These are phyloP conservation scores for Primulina huaijiensis DNA, from an alignment of 257 asterid species.

Conservation along the genomic window DNA sequence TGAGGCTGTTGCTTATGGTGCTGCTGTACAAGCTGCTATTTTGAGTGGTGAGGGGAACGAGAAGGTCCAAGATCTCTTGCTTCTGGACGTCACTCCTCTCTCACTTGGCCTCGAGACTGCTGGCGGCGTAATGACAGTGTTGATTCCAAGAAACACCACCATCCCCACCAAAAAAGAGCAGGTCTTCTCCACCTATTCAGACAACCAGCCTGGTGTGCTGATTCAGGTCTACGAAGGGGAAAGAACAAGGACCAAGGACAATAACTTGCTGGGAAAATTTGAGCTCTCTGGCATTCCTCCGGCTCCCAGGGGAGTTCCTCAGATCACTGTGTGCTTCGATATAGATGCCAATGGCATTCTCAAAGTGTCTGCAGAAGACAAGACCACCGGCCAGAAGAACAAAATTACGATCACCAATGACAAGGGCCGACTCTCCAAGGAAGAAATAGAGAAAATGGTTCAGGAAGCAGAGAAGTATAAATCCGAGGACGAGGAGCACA, in stretches of 20 bases:
- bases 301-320: conserved; percentile 84
- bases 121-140: conserved; percentile 87
- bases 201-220: conserved; percentile 84
- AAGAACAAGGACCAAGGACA: conserved; percentile 69
- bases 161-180: conserved; percentile 84
- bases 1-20: conserved; percentile 87
- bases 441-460: conserved; percentile 81
- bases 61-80: conserved; percentile 73
- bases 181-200: conserved; percentile 75
- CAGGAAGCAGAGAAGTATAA: conserved; percentile 84
- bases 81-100: conserved; percentile 75
- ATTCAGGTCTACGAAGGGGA: conserved; percentile 85
- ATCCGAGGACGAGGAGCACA: conserved; percentile 83
- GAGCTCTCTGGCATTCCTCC: conserved; percentile 88
- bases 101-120: conserved; percentile 79
- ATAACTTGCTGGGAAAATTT: conserved; percentile 69
- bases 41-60: conserved; percentile 80
- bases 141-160: conserved; percentile 77
- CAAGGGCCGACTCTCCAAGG: conserved; percentile 81
- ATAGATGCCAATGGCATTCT: conserved; percentile 79
- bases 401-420: conserved; percentile 82
- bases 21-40: conserved; percentile 87
- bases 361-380: conserved; percentile 83
- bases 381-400: conserved; percentile 89
- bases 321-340: conserved; percentile 77